A percentile compares a stretch with the other conserved stretches of the same genome.
These are phyloP conservation scores for Pisolithus albus DNA, from an alignment of 768 basidiomycete genomes.

Conservation along the genomic window DNA sequence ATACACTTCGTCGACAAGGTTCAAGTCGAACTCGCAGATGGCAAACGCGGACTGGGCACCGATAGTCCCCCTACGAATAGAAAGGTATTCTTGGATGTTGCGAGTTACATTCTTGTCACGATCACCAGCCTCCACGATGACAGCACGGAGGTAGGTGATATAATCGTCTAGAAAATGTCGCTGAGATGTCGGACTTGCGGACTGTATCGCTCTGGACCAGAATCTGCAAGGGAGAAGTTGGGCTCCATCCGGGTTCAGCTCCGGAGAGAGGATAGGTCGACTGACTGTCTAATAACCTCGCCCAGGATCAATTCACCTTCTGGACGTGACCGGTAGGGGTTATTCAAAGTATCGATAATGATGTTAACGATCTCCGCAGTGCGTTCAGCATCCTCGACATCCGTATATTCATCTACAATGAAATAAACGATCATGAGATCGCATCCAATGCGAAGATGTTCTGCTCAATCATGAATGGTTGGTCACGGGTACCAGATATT, in stretches of 20 bases:
- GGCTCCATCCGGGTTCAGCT: background rate
- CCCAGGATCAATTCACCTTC: slow-evolving; percentile 6
- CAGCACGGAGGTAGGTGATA: background rate
- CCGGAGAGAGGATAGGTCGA: background rate
- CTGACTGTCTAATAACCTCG: slow-evolving; percentile 8
- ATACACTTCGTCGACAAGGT: slow-evolving; percentile 29
- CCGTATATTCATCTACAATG: slow-evolving; percentile 28
- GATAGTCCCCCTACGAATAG: slow-evolving; percentile 26
- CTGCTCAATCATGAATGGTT: slow-evolving; percentile 1
- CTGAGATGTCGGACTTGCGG: slow-evolving; percentile 1
- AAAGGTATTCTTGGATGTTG: slow-evolving; percentile 26
- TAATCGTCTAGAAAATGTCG: slow-evolving; percentile 4
- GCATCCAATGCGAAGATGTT: slow-evolving; percentile 18
- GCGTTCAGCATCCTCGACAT: slow-evolving; percentile 9
- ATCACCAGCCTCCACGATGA: slow-evolving; percentile 2
- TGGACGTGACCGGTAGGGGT: slow-evolving; percentile 6
- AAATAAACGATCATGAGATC: slow-evolving; percentile 29
- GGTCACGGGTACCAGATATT: background rate
- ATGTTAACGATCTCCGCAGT: slow-evolving; percentile 1
- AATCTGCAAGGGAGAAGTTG: background rate
- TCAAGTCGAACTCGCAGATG: slow-evolving; percentile 23
- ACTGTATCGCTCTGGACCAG: slow-evolving; percentile 1
- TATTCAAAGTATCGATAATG: slow-evolving; percentile 6
- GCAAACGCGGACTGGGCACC: slow-evolving; percentile 27
- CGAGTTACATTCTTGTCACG: slow-evolving; percentile 7